Base-by-base conservation (phyloP, 2,329 filamentous ascomycete genomes). In the Neofusicoccum sp. region DNA sequence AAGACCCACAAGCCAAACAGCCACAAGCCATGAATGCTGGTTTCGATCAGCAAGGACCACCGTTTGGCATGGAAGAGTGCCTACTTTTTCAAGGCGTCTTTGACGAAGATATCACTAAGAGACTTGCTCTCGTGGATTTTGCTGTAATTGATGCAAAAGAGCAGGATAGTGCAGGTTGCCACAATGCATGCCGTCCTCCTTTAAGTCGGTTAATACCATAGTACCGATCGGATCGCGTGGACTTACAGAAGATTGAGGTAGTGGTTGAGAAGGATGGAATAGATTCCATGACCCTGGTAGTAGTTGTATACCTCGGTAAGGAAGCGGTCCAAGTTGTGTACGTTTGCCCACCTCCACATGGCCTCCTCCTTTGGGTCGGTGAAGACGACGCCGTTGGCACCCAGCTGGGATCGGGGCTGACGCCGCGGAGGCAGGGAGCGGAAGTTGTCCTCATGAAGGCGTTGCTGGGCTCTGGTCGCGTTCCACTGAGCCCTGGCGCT, bases 341-440 rank as follows among this genome's bases (percentile, higher is more conserved):
- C 90, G 69, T 96, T 96, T 59, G 90, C 90, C 90, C 93, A 97
- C 75, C 90, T 85, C 88, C 91, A 97, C 79, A 96, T 85, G 3
- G 93, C 92, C 73, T 88, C 89, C 70, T 93, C 89, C 73, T 86
- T 86, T 0, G 86, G 84, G 67, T 85, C 83, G 30, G 81, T 66
- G 11, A 68, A 67, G 26, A 72, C n/a, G 26, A 48, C 33, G 16
- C 53, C 60, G 33, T 58, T 43, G 11, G 12, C 34, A 12, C 31
- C 48, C 6, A 48, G 30, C 51, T 61, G 58, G 6, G 48, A 66
- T 62, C 9, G 64, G 63, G 1, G 62, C 61, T 40, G 68, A 62
- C n/a, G 64, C 40, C 38, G 58, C 51, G 11, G 63, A 33, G 26
- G 45, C 12, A 8, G 28, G 12, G 60, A 8, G 12, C 77, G 57